Evolutionary conservation across 2,329 filamentous ascomycete genomes (phyloP).

Genomic region (Aspergillus pseudoglaucus): DNA sequence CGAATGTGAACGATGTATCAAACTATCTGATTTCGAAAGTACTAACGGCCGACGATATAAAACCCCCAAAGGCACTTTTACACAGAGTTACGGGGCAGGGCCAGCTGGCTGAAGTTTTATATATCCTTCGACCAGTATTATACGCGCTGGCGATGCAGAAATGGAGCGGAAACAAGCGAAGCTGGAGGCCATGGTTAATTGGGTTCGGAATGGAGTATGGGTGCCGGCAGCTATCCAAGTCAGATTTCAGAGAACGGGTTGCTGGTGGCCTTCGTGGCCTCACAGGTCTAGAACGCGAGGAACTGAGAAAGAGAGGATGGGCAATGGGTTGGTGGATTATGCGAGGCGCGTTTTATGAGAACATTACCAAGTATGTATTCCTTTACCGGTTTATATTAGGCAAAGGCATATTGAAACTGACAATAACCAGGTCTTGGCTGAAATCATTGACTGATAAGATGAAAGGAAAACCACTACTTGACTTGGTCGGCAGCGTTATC

Average conservation of each 20-base stretch:
- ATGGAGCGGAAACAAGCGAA: conserved; percentile 63
- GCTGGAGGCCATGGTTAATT: conserved; percentile 87
- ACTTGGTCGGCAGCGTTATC: conserved; percentile 75
- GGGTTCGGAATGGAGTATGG: conserved; percentile 80
- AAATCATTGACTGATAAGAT: conserved; percentile 67
- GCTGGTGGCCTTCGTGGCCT: conserved; percentile 68
- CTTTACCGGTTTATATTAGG: background rate
- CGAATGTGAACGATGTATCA: conserved; percentile 73
- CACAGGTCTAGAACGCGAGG: conserved; percentile 81
- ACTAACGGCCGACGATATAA: conserved; percentile 92
- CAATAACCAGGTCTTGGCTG: conserved; percentile 46
- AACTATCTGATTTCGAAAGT: conserved; percentile 84
- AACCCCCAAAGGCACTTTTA: conserved; percentile 79
- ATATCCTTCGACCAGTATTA: conserved; percentile 80
- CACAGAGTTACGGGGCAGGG: conserved; percentile 66
- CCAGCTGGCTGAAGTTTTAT: conserved; percentile 80
- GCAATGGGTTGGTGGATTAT: conserved; percentile 92
- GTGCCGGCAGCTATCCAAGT: conserved; percentile 74
- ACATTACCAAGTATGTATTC: conserved; percentile 61
- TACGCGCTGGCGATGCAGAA: conserved; percentile 79
- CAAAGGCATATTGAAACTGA: conserved; percentile 15
- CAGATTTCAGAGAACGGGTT: conserved; percentile 54
- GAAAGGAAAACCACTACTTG: conserved; percentile 65
- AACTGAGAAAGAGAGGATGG: conserved; percentile 83
- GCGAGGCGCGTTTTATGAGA: conserved; percentile 95